These are phyloP conservation scores for Eutrema japonicum DNA, from an alignment of 345 rosid species.

Conservation along the genomic window DNA sequence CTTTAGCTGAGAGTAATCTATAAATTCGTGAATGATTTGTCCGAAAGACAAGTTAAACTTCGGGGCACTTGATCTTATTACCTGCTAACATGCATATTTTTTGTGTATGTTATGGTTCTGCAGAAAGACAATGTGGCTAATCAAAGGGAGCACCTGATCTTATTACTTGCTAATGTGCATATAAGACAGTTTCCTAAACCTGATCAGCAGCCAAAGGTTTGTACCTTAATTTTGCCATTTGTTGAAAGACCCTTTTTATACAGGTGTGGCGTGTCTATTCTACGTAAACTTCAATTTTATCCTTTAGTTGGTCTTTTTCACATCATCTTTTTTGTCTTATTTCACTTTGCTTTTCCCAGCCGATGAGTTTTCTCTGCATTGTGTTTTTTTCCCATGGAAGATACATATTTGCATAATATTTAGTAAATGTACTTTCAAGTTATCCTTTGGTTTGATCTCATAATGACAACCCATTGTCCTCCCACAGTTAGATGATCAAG, in stretches of 20 bases:
- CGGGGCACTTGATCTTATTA: conserved; percentile 6
- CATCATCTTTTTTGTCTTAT: neutral
- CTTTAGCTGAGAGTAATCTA: conserved; percentile 10
- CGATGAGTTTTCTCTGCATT: neutral
- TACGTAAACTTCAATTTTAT: neutral
- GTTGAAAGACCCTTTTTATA: conserved; percentile 6
- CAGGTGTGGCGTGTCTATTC: neutral
- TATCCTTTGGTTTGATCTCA: conserved; percentile 9
- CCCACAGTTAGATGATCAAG: conserved; percentile 89
- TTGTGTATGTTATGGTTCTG: conserved; percentile 32
- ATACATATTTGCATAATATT: neutral
- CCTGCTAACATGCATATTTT: conserved; percentile 17
- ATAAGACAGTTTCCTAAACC: conserved; percentile 95
- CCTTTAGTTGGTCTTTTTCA: neutral
- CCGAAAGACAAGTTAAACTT: conserved; percentile 13
- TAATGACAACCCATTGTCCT: conserved; percentile 8
- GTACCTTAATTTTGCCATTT: conserved; percentile 26
- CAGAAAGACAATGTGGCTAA: conserved; percentile 98
- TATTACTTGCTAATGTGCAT: conserved; percentile 96
- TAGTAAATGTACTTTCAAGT: conserved; percentile 3
- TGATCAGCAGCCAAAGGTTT: conserved; percentile 98
- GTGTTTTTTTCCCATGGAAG: neutral
- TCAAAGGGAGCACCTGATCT: conserved; percentile 97
- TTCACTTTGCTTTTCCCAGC: conserved; percentile 1
- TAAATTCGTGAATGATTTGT: neutral